Conservation (phyloP, 768 basidiomycete species). For the Psilocybe subaeruginosa region DNA sequence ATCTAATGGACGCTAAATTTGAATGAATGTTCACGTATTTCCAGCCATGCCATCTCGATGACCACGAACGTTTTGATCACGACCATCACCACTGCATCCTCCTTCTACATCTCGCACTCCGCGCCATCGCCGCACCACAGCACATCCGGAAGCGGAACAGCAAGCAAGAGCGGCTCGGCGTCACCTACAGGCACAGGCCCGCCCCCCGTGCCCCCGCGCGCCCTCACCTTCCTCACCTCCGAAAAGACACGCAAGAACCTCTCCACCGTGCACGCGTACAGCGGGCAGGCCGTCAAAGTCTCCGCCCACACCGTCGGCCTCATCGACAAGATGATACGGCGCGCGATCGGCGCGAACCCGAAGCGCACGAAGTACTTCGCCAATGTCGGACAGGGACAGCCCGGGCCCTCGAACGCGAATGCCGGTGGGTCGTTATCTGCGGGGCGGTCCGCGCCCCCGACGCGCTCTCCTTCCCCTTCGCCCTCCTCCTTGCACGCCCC, state of each 20-base stretch:
- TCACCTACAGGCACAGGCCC: constrained; percentile 29
- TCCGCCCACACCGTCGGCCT: constrained; percentile 62
- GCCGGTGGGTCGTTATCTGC: not conserved
- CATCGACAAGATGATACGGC: constrained; percentile 63
- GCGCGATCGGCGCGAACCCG: constrained; percentile 51
- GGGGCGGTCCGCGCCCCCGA: constrained; percentile 8
- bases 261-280: constrained; percentile 62
- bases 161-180: constrained; percentile 20
- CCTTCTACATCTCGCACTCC: constrained; percentile 63
- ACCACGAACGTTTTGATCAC: constrained; percentile 66
- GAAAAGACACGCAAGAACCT: constrained; percentile 61
- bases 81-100: constrained; percentile 63
- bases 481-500: constrained; percentile 15
- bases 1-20: not conserved
- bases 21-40: constrained; percentile 1
- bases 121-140: constrained; percentile 48
- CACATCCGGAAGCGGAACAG: constrained; percentile 12
- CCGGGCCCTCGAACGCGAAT: too few relatives aligned
- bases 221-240: constrained; percentile 62
- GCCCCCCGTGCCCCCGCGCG: constrained; percentile 43
- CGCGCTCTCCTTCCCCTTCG: constrained; percentile 24
- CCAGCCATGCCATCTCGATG: constrained; percentile 67
- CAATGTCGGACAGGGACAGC: not conserved
- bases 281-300: constrained; percentile 67
- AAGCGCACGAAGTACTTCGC: constrained; percentile 30